Conservation (phyloP, 2,329 filamentous ascomycete genomes). For the Aureobasidium sp. region DNA sequence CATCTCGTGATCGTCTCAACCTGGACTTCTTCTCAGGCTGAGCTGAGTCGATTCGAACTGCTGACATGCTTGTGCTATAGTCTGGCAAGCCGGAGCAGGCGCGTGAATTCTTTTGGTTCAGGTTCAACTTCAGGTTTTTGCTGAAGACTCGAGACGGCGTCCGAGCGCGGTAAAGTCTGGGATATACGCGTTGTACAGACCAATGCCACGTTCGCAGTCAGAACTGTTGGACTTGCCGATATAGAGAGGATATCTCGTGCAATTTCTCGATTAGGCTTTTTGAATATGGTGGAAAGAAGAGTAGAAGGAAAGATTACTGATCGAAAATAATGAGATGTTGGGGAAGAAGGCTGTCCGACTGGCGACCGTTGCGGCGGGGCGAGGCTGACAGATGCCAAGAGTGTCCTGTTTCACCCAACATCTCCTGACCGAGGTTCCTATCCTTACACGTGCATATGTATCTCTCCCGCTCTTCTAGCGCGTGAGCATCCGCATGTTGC, state of each 20-base stretch:
- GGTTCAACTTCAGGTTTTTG: background rate
- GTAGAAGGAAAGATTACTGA: background rate
- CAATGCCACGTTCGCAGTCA: background rate
- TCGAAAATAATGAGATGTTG: background rate
- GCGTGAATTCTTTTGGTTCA: background rate
- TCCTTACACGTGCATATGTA: background rate
- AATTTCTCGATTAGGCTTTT: conserved; percentile 1
- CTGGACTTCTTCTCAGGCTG: background rate
- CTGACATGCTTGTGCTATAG: background rate
- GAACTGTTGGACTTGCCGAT: too few relatives aligned
- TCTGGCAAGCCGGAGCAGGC: background rate
- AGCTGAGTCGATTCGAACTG: background rate
- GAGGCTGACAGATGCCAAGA: background rate
- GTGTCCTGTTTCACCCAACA: background rate
- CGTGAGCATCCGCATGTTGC: background rate
- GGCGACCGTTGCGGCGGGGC: conserved; percentile 1
- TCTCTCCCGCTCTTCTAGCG: background rate
- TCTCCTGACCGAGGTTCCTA: background rate
- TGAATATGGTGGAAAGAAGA: background rate
- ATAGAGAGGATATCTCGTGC: background rate
- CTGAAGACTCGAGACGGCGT: background rate
- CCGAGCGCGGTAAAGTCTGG: background rate
- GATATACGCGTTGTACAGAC: background rate
- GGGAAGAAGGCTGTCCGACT: background rate
- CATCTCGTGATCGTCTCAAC: conserved; percentile 7